These are phyloP conservation scores for Chrysanthemum lavandulifolium DNA, from an alignment of 129 eudicot species.

Conservation along the genomic window DNA sequence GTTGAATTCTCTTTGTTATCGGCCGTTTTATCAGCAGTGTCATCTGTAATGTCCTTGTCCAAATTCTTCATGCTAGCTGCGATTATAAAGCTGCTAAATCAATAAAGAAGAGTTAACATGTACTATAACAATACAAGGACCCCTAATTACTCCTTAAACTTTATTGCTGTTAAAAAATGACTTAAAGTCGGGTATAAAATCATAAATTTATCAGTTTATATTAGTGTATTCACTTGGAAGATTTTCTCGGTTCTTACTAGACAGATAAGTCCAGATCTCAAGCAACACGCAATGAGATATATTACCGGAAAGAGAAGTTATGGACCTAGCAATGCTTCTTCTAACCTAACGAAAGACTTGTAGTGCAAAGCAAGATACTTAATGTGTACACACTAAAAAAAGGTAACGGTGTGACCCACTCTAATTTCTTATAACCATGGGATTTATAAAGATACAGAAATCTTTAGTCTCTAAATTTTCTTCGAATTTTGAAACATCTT, in stretches of 20 bases:
- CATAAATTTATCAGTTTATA: not conserved
- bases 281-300: not conserved
- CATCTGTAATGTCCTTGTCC: conserved; percentile 41
- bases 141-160: not conserved
- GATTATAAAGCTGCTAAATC: conserved; percentile 37
- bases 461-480: not conserved
- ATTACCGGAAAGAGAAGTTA: not conserved
- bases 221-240: too few relatives aligned
- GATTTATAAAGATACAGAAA: not conserved
- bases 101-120: conserved; percentile 8
- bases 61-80: conserved; percentile 48
- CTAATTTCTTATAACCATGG: not conserved
- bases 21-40: conserved; percentile 29
- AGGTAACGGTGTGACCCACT: not conserved
- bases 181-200: not conserved
- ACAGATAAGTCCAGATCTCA: too few relatives aligned
- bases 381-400: not conserved
- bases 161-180: not conserved
- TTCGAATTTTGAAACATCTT: not conserved
- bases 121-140: not conserved
- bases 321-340: not conserved
- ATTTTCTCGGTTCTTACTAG: too few relatives aligned
- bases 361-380: not conserved
- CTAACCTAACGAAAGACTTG: conserved; percentile 9
- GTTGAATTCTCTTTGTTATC: conserved; percentile 36